Conservation (phyloP, 2,329 filamentous ascomycete species). For the Phymatotrichopsis omnivora region DNA sequence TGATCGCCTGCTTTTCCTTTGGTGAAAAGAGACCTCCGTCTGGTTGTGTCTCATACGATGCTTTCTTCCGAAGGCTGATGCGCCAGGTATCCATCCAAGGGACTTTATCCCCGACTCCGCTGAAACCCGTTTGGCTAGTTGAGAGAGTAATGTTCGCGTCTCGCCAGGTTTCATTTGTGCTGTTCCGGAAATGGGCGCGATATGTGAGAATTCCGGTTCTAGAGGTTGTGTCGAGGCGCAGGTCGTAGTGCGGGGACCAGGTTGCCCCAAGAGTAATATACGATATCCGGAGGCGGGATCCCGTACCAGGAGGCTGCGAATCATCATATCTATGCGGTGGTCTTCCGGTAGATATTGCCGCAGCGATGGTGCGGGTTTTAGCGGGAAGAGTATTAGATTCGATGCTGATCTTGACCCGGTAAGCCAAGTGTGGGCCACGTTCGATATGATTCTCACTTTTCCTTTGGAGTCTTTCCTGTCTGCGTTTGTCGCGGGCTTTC, state of each 20-base stretch:
- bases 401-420: constrained; percentile 36
- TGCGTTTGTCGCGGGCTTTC: constrained; percentile 21
- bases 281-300: constrained; percentile 13
- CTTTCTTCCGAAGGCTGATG: constrained; percentile 40
- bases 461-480: constrained; percentile 28
- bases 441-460: constrained; percentile 31
- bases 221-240: constrained; percentile 41
- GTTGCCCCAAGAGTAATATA: constrained; percentile 37
- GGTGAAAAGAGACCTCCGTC: constrained; percentile 14
- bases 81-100: constrained; percentile 49
- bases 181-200: constrained; percentile 52
- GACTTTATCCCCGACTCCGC: constrained; percentile 46
- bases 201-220: constrained; percentile 43
- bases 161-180: constrained; percentile 53
- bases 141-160: constrained; percentile 52
- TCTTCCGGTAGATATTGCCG: constrained; percentile 30
- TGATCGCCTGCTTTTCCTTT: constrained; percentile 23
- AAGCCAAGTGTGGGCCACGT: constrained; percentile 29
- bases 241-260: constrained; percentile 53
- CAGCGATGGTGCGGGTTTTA: constrained; percentile 35
- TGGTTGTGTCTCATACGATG: constrained; percentile 4
- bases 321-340: constrained; percentile 30
- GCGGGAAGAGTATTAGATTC: constrained; percentile 35
- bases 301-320: constrained; percentile 31
- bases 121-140: constrained; percentile 51